Conservation (phyloP, 1,139 yeast genomes). For the Protomyces inundatus region DNA sequence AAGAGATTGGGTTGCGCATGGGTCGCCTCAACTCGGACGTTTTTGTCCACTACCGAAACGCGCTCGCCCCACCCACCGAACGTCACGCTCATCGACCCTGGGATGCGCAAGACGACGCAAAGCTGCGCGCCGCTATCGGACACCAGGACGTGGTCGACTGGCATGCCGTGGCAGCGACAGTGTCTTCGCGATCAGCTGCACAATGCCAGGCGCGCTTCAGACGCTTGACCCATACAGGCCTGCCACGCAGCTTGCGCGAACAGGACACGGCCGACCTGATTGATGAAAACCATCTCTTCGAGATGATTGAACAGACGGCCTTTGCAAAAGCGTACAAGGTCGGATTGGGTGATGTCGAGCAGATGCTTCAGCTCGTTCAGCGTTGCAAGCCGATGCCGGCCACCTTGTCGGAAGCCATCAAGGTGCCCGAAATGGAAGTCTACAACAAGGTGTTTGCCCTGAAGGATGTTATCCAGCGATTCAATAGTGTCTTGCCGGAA, state of each 20-base stretch:
- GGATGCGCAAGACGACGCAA: background rate
- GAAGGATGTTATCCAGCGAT: background rate
- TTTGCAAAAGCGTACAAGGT: background rate
- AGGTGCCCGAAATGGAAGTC: background rate
- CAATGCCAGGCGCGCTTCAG: background rate
- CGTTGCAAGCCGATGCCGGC: background rate
- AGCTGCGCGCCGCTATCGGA: background rate
- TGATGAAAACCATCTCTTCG: background rate
- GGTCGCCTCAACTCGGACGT: constrained; percentile 11
- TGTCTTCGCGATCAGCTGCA: background rate
- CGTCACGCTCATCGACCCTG: background rate
- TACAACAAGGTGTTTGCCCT: background rate
- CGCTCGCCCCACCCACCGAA: constrained; percentile 1
- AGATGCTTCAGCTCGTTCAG: background rate
- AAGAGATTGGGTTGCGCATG: background rate
- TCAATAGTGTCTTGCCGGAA: background rate
- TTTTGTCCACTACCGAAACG: constrained; percentile 7
- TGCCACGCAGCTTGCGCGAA: background rate
- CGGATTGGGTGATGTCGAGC: background rate
- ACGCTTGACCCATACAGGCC: background rate
- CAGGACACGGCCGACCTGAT: background rate
- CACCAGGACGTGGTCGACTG: background rate
- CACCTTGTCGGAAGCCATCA: background rate
- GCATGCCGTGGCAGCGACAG: background rate
- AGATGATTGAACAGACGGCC: background rate